Evolutionary conservation across 495 filamentous ascomycete genomes (phyloP).

Genomic region (Saxophila tyrrhenica): DNA sequence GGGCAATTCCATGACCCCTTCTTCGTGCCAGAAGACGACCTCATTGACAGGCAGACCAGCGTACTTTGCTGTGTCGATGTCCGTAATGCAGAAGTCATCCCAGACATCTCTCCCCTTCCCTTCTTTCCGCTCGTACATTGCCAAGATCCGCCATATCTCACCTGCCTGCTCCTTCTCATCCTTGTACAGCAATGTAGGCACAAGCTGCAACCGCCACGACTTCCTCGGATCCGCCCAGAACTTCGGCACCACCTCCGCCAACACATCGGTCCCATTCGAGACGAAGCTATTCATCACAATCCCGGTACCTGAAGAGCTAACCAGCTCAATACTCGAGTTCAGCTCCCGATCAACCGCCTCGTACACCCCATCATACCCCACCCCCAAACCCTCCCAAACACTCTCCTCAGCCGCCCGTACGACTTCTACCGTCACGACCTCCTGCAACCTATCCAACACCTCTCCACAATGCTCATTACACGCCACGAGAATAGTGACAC

Average conservation of each 20-base stretch:
- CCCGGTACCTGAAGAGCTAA: constrained; percentile 16
- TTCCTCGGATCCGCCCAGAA: not conserved
- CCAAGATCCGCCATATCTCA: constrained; percentile 21
- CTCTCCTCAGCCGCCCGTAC: constrained; percentile 24
- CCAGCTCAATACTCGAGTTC: constrained; percentile 24
- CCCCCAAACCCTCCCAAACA: constrained; percentile 16
- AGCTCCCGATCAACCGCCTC: constrained; percentile 6
- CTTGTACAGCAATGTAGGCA: constrained; percentile 24
- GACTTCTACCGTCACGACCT: constrained; percentile 19
- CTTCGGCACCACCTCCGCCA: constrained; percentile 2
- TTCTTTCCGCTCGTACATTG: constrained; percentile 7
- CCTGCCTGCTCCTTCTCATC: constrained; percentile 22
- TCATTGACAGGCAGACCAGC: constrained; percentile 26
- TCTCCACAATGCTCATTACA: constrained; percentile 4
- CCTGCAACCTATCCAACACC: constrained; percentile 14
- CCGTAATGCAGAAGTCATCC: constrained; percentile 25
- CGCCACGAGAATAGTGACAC: constrained; percentile 25
- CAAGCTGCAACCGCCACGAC: constrained; percentile 18
- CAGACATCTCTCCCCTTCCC: constrained; percentile 6
- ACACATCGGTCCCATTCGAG: constrained; percentile 23
- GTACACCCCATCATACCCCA: constrained; percentile 21
- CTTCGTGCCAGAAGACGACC: constrained; percentile 24
- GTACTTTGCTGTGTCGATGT: constrained; percentile 23
- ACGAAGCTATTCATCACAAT: constrained; percentile 22
- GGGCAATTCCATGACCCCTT: constrained; percentile 21